Evolutionary conservation across 257 asterid species (phyloP).

Genomic region (Paulownia fortunei): DNA sequence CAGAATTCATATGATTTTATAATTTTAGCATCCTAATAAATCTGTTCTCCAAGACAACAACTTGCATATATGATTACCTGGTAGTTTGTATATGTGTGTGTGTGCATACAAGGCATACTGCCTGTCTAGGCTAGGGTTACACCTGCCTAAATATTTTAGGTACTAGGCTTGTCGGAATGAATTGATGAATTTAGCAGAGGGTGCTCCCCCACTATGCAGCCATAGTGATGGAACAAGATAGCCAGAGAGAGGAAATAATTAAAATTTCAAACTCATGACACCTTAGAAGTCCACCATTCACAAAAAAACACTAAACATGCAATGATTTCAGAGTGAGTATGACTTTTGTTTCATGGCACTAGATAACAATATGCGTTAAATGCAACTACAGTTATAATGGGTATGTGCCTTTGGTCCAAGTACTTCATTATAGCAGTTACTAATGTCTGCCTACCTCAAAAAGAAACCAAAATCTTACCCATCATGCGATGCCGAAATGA

Average conservation of each 20-base stretch:
- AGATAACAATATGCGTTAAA: background rate
- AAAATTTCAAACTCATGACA: background rate
- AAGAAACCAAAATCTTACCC: slow-evolving; percentile 56
- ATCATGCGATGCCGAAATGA: slow-evolving; percentile 97
- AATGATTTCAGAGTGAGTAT: background rate
- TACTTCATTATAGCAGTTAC: slow-evolving; percentile 1
- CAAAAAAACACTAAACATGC: background rate
- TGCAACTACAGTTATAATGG: slow-evolving; percentile 1
- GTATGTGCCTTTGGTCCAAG: slow-evolving; percentile 1
- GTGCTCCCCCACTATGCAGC: background rate
- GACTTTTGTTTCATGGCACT: background rate
- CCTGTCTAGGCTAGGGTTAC: background rate
- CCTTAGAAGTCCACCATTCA: background rate
- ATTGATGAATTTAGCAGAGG: background rate
- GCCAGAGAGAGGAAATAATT: background rate
- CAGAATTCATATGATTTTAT: background rate
- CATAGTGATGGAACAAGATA: background rate
- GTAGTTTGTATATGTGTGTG: background rate
- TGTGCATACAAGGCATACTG: background rate
- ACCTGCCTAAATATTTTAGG: background rate
- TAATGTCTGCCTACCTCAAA: slow-evolving; percentile 6
- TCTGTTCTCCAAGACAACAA: background rate
- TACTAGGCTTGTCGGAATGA: background rate
- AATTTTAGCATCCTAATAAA: background rate
- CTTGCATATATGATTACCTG: background rate